Percentiles rank a stretch among this genome's conserved stretches.
These are phyloP conservation scores for Tinospora cordifolia DNA, from an alignment of 164 flowering plant species.

Conservation along the genomic window DNA sequence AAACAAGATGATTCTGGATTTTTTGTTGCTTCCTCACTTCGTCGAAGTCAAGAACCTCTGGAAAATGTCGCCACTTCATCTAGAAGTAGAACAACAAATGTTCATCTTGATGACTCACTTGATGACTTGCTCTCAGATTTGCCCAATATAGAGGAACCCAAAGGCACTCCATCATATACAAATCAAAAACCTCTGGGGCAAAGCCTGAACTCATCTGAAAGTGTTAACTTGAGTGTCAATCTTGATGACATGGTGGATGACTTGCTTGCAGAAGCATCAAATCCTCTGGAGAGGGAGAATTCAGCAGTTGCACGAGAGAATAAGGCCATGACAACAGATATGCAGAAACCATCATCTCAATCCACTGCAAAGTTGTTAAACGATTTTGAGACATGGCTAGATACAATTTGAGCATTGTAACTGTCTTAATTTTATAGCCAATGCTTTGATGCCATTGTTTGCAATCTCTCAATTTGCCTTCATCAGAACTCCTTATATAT, in stretches of 20 bases:
- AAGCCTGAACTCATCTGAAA: conserved; percentile 2
- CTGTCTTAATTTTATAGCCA: neutral
- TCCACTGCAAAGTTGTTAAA: conserved; percentile 35
- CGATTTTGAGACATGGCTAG: conserved; percentile 80
- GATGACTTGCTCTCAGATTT: conserved; percentile 47
- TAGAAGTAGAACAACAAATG: conserved; percentile 7
- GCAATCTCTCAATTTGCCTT: neutral
- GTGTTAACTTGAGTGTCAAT: conserved; percentile 8
- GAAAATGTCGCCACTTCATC: conserved; percentile 13
- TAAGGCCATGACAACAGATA: neutral
- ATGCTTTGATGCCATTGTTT: neutral
- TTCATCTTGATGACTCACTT: conserved; percentile 31
- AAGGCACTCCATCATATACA: neutral
- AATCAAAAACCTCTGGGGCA: neutral
- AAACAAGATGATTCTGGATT: conserved; percentile 10
- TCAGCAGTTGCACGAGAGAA: conserved; percentile 2
- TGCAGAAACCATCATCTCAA: conserved; percentile 10
- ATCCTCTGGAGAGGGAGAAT: conserved; percentile 10
- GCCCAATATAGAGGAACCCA: conserved; percentile 10
- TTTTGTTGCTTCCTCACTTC: neutral
- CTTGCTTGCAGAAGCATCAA: conserved; percentile 36
- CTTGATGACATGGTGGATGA: conserved; percentile 46
- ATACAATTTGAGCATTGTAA: conserved; percentile 32
- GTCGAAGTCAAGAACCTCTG: conserved; percentile 8
- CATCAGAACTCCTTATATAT: neutral